Conservation (phyloP, 2,329 filamentous ascomycete genomes). For the Aspergillus luchuensis region DNA sequence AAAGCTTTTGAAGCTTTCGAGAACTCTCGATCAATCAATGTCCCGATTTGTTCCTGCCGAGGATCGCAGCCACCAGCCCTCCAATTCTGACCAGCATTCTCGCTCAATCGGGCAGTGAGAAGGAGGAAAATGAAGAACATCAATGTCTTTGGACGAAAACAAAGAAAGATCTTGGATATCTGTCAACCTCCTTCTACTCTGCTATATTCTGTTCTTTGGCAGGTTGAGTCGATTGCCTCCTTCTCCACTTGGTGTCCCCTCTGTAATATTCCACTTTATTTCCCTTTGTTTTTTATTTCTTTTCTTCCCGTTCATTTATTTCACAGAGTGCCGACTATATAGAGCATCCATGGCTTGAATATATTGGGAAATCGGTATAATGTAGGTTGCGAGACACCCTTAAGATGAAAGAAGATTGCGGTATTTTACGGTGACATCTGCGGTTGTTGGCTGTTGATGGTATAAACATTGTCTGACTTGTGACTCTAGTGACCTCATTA, state of each 20-base stretch:
- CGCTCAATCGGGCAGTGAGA: not conserved
- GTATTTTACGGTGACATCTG: not conserved
- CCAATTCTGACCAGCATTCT: slow-evolving; percentile 16
- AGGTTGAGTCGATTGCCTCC: not conserved
- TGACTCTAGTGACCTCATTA: not conserved
- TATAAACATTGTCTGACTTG: not conserved
- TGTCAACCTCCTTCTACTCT: not conserved
- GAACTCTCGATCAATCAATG: slow-evolving; percentile 22
- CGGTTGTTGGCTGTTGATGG: not conserved
- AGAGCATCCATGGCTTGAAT: slow-evolving; percentile 25
- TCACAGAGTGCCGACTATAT: slow-evolving; percentile 22
- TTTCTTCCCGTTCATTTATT: slow-evolving; percentile 8
- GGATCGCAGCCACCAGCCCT: slow-evolving; percentile 9
- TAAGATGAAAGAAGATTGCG: slow-evolving; percentile 10
- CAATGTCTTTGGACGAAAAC: not conserved
- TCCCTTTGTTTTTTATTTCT: not conserved
- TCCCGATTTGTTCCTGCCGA: slow-evolving; percentile 19
- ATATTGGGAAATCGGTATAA: slow-evolving; percentile 13
- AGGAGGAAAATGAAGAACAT: not conserved
- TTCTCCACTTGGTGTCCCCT: slow-evolving; percentile 1
- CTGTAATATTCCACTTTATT: not conserved
- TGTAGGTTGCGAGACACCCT: slow-evolving; percentile 20
- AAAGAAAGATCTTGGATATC: not conserved
- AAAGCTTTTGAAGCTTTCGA: slow-evolving; percentile 19
- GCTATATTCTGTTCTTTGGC: not conserved